These are phyloP conservation scores for Pseudotsuga menziesii DNA, from an alignment of 75 land plant species.

Conservation along the genomic window DNA sequence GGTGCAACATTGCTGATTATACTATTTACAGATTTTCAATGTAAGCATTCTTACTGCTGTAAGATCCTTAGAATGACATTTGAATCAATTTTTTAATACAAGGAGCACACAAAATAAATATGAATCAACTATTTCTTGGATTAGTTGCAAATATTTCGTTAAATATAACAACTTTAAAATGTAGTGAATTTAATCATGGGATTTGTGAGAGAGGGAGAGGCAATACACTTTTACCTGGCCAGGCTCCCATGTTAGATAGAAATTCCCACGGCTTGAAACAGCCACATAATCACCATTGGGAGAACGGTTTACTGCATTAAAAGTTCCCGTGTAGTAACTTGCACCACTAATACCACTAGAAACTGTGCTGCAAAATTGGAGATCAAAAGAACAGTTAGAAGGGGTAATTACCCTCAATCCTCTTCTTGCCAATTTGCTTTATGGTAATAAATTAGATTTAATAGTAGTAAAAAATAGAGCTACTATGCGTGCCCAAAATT, in stretches of 20 bases:
- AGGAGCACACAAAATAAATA: neutral
- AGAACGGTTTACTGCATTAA: conserved; percentile 94
- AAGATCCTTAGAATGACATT: neutral
- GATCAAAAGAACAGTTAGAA: conserved; percentile 6
- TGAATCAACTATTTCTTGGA: neutral
- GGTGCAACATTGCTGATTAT: neutral
- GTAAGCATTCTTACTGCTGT: neutral
- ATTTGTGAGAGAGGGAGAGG: neutral
- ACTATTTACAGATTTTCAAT: neutral
- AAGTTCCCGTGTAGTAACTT: conserved; percentile 97
- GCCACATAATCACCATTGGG: conserved; percentile 95
- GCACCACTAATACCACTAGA: conserved; percentile 99
- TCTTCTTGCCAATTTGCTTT: neutral
- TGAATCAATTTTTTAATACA: neutral
- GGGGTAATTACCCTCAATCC: neutral
- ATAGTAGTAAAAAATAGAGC: neutral
- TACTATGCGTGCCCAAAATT: neutral
- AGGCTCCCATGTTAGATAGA: conserved; percentile 97
- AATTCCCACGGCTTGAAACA: conserved; percentile 99
- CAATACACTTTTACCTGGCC: conserved; percentile 75
- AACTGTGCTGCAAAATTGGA: conserved; percentile 76
- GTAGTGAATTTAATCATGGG: neutral
- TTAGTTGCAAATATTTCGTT: neutral
- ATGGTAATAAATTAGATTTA: neutral
- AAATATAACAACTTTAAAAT: neutral